phyloP scores from a whole-genome alignment of 306 rosid species.

The Dryas drummondii region DNA sequence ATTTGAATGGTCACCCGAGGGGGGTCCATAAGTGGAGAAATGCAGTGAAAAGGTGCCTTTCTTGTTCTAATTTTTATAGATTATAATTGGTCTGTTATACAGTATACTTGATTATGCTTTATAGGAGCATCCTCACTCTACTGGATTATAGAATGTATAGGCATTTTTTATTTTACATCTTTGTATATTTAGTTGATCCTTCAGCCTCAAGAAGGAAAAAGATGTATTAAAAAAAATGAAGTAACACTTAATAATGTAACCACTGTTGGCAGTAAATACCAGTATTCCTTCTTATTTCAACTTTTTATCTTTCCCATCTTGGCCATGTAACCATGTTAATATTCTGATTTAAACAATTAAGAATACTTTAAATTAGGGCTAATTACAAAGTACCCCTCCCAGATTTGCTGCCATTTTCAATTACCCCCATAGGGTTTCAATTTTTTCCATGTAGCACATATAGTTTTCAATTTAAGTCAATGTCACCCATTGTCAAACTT shows the following conservation, averaged over 20 bases:
- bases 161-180: background rate
- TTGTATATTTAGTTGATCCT: background rate
- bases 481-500: too few relatives aligned
- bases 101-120: background rate
- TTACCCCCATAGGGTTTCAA: too few relatives aligned
- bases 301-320: background rate
- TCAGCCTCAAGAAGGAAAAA: background rate
- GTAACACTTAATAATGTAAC: background rate
- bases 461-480: too few relatives aligned
- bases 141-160: constrained; percentile 18
- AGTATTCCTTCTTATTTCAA: background rate
- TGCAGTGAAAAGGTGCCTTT: constrained; percentile 14
- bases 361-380: too few relatives aligned
- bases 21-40: constrained; percentile 17
- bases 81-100: background rate
- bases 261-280: constrained; percentile 2
- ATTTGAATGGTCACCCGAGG: constrained; percentile 32
- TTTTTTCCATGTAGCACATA: too few relatives aligned
- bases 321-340: background rate
- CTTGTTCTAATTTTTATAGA: constrained; percentile 2
- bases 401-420: too few relatives aligned
- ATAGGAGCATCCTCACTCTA: background rate
- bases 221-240: background rate
- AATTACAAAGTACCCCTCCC: too few relatives aligned
- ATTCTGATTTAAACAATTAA: background rate